Percentiles rank a stretch among this genome's conserved stretches.
These are phyloP conservation scores for Xylaria hypoxylon DNA, from an alignment of 2,329 filamentous ascomycete genomes.

Conservation along the genomic window DNA sequence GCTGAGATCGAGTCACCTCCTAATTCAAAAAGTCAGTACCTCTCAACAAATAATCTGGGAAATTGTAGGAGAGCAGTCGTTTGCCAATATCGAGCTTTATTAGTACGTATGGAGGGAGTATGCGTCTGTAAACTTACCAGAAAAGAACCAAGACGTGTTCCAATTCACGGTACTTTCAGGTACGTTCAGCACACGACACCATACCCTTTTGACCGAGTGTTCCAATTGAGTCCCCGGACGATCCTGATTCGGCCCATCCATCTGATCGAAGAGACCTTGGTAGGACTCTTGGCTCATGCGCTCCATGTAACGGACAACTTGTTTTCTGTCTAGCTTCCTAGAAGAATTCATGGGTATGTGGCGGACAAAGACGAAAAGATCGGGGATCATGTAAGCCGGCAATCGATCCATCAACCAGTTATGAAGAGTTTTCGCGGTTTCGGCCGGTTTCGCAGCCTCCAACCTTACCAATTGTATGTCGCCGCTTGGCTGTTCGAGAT, in stretches of 20 bases:
- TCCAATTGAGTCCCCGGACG: constrained; percentile 15
- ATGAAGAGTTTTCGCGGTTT: constrained; percentile 2
- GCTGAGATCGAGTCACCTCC: constrained; percentile 21
- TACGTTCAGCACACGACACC: constrained; percentile 25
- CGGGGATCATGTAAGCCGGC: constrained; percentile 23
- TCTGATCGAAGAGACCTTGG: neutral
- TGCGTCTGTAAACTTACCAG: constrained; percentile 2
- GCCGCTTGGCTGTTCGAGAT: neutral
- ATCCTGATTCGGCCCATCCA: constrained; percentile 7
- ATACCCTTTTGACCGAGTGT: constrained; percentile 11
- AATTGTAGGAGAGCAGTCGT: neutral
- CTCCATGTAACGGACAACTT: constrained; percentile 9
- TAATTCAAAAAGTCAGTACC: neutral
- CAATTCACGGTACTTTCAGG: constrained; percentile 16
- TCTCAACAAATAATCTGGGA: neutral
- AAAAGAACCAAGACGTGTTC: constrained; percentile 25
- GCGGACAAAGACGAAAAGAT: constrained; percentile 14
- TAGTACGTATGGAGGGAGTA: neutral
- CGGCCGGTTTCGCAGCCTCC: neutral
- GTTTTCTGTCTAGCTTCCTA: constrained; percentile 15
- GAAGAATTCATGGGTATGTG: constrained; percentile 21
- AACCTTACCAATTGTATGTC: neutral
- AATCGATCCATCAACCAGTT: constrained; percentile 16
- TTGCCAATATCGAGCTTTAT: neutral
- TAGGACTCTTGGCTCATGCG: constrained; percentile 6